Evolutionary conservation across 257 asterid species (phyloP), one percentile per base, ranked within the genome.

Genomic region (Solanum pimpinellifolium): DNA sequence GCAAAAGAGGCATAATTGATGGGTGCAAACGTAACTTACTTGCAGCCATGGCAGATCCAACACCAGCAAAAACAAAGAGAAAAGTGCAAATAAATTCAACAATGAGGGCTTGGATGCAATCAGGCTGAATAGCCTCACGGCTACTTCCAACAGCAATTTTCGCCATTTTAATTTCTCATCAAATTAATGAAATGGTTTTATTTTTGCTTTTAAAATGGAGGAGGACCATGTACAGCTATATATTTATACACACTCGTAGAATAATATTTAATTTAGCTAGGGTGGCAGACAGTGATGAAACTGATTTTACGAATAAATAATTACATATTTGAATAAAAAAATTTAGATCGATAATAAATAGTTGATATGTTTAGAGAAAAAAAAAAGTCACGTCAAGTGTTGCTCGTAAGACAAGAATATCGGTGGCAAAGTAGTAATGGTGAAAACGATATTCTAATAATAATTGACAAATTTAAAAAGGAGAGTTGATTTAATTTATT

Each of bases 31-130:
- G 35, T 33, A 33, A 33, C 88, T 89, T 85, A 96, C 99, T 95
- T 83, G 94, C 77, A 78, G 98, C 92, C 98, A 96, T 96, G 93
- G 98, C 98, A 31, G 99, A 90, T 83, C 99, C 99, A 49, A 96
- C 99, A 1, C 99, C 99, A 60, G 93, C 90, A 29, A 96, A 95
- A 46, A 96, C 92, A 77, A 96, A 96, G 60, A 96, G 96, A 87
- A 96, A 95, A 87, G 99, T 96, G 91, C 86, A 35, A 80, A 96
- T 92, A 92, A 96, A 96, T 90, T 96, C 98, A 9, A 96, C 98
- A 29, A 94, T 85, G 16, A 96, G 95, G n/a, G 98, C 98, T 81
- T 92, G 95, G 77, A 95, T 90, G 95, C 96, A 92, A 88, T 96
- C 98, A 33, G 88, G 74, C 83, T 91, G 94, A 90, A 90, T 33